Base-by-base conservation (phyloP, 768 basidiomycete genomes). In the Scleroderma bovista region DNA sequence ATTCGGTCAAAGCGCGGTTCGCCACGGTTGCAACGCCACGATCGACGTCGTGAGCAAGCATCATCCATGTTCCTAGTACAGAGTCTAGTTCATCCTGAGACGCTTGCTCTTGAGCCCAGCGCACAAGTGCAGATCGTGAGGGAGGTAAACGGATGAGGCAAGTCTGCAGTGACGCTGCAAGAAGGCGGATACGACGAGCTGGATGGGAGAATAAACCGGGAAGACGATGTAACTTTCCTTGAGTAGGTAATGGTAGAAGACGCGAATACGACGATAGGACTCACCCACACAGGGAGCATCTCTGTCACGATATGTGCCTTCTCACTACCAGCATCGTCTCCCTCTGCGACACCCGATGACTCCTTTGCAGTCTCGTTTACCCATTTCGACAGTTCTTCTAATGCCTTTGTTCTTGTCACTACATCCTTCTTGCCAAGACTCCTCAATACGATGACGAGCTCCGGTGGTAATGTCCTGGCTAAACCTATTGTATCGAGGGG, bases 221-320 rank as follows among this genome's bases (percentile, higher is more conserved):
- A n/a, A 88, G 69, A 66, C 95, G 92, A 66, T 96, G 89, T 31
- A 92, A 70, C 93, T 95, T 51, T 26, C 20, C 32, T 33, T 33
- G 5, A 17, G 11, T 45, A 3, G 19, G 44, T 33, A 45, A 10
- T 13, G 37, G 9, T 29, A 36, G 47, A 44, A 20, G 24, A 12
- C 41, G 46, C 37, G 24, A 34, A 17, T 39, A 22, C 44, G 23
- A 52, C 46, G 41, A 44, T 15, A 51, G 4, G 23, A 38, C 90
- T 59, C 63, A 95, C 93, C 94, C 94, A 98, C 49, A 95, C 92
- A 3, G 92, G 92, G 29, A 94, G 58, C 74, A 84, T 86, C 48
- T 82, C 73, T 20, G 79, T 74, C 56, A 78, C 56, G 16, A 68
- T 60, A 12, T 36, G 53, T 19, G 44, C 20, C 49, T 56, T 72